Base-by-base conservation (phyloP, 2,329 filamentous ascomycete species). In the Penicillium sp. region DNA sequence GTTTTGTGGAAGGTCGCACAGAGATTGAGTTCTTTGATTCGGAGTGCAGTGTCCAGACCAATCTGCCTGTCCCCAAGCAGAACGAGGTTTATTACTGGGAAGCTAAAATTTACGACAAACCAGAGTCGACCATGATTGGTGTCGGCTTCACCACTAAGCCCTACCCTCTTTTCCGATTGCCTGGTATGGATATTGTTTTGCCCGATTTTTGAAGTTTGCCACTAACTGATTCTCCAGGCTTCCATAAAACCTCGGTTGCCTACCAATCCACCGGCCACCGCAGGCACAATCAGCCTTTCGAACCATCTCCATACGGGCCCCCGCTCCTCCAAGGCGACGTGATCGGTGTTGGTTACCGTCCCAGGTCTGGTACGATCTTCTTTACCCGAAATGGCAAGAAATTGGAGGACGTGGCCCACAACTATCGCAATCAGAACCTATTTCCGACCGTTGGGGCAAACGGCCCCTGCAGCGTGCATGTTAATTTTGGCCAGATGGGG, bases 81-180 rank as follows among this genome's bases (percentile, higher is more conserved):
- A 99, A 99, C 71, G 95, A 99, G 70, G 93, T 98, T 11, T 99
- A 99, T 75, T 99, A 99, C 76, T 99, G 95, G 95, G 95, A 99
- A 75, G 90, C 93, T 55, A 99, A 99, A 80, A 89, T 99, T 52
- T 99, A 96, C 77, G 95, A 99, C 61, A 98, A 98, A 77, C 92
- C 95, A 4, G 95, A 98, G 62, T 86, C 80, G 57, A 96, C 91
- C 0, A 79, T 91, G 63, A 84, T 99, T 60, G 93, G 90, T 71
- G 92, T 99, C 66, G 95, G 95, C 64, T 90, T 99, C 82, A 90
- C 90, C 46, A 99, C 95, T 21, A 99, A 99, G 72, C 95, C 95
- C 8, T 99, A 99, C 74, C 95, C 95, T 19, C 79, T 98, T 48
- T 99, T 99, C 74, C 84, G 95, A 68, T 78, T 99, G 69, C 95